Evolutionary conservation across 768 basidiomycete species (phyloP).

Genomic region (Boletus rufocinnamomeus): DNA sequence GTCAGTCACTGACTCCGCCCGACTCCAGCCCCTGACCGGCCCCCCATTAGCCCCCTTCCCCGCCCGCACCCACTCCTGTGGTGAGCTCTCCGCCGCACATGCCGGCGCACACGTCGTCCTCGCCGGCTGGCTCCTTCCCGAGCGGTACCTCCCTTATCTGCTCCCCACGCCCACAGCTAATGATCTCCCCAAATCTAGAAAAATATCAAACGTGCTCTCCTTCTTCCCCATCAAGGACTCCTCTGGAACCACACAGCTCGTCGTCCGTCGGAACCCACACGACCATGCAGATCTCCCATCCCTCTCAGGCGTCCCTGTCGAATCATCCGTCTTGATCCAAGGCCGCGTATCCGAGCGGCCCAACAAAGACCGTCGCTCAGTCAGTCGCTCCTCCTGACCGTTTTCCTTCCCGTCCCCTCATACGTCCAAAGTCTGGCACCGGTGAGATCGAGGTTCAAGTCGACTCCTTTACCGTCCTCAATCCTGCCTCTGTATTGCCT

Average conservation of each 20-base stretch:
- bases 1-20: neutral
- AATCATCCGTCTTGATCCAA: constrained; percentile 76
- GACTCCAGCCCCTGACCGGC: neutral
- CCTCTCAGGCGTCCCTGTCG: constrained; percentile 67
- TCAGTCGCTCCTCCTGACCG: constrained; percentile 36
- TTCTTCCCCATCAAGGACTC: constrained; percentile 88
- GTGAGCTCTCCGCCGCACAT: constrained; percentile 51
- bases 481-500: constrained; percentile 78
- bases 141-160: constrained; percentile 57
- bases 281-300: constrained; percentile 32
- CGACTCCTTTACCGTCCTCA: constrained; percentile 68
- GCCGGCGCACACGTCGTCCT: constrained; percentile 65
- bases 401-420: constrained; percentile 5
- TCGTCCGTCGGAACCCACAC: constrained; percentile 51
- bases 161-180: constrained; percentile 38
- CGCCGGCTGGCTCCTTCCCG: constrained; percentile 80
- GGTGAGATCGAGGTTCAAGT: constrained; percentile 85
- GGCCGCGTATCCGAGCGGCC: constrained; percentile 73
- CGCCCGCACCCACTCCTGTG: constrained; percentile 61
- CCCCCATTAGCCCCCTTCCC: constrained; percentile 56
- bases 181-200: constrained; percentile 48
- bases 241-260: constrained; percentile 76
- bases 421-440: constrained; percentile 48
- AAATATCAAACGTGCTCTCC: constrained; percentile 65
- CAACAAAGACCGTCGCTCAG: constrained; percentile 57